phyloP scores from a whole-genome alignment of 208 protist species.

The Trypanosoma mega region DNA sequence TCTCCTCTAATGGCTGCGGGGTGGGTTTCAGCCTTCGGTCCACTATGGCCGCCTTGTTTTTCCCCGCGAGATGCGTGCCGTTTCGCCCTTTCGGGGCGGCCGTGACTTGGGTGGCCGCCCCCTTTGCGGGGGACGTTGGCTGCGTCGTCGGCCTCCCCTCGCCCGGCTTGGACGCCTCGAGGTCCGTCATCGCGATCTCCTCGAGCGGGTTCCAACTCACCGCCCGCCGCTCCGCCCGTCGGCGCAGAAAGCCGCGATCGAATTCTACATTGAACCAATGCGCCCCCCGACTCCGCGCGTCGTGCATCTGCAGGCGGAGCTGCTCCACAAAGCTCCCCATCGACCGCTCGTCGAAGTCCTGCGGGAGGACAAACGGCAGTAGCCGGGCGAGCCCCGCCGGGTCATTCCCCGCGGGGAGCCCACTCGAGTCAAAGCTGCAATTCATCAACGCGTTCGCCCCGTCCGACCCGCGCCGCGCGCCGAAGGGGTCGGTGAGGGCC shows the following conservation, averaged over 20 bases:
- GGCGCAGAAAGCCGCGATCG: background rate
- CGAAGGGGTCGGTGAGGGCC: no score
- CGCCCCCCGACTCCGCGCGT: background rate
- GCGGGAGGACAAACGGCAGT: background rate
- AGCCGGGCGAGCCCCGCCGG: no score
- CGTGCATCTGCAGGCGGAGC: background rate
- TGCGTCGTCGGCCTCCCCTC: background rate
- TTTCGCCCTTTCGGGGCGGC: background rate
- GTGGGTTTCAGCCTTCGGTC: background rate
- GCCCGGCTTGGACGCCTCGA: background rate
- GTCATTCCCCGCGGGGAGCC: no score
- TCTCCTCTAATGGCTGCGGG: no score
- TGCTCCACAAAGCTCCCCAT: conserved; percentile 9
- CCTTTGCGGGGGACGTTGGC: background rate
- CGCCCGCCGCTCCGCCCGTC: background rate
- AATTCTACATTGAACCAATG: conserved; percentile 12
- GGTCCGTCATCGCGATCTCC: conserved; percentile 15
- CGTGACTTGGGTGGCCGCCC: background rate
- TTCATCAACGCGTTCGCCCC: background rate
- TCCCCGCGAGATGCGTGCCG: no score
- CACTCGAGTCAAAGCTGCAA: conserved; percentile 1
- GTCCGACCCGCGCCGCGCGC: no score
- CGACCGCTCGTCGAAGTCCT: background rate
- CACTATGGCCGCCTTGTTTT: background rate
- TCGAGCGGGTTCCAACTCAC: conserved; percentile 18